phyloP scores from a whole-genome alignment of 2,329 filamentous ascomycete genomes.

The Aspergillus sp. region DNA sequence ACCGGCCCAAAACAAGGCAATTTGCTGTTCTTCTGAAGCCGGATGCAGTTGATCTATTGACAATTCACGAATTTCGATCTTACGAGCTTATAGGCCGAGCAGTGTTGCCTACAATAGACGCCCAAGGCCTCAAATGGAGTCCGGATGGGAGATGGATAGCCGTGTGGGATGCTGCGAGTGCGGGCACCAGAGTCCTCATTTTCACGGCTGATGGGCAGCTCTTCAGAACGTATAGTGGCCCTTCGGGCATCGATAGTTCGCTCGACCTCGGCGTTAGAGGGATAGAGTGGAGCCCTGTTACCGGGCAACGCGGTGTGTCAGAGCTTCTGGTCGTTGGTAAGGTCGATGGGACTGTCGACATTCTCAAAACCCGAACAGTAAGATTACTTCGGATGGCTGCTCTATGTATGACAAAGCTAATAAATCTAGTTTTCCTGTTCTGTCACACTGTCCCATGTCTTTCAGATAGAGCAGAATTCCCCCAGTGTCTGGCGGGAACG shows the following conservation, averaged over 20 bases:
- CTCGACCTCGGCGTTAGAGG: conserved; percentile 53
- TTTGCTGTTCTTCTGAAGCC: conserved; percentile 44
- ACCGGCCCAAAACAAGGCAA: conserved; percentile 42
- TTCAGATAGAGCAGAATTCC: conserved; percentile 32
- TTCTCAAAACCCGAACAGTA: conserved; percentile 49
- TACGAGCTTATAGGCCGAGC: conserved; percentile 38
- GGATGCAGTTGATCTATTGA: conserved; percentile 40
- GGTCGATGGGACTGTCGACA: conserved; percentile 52
- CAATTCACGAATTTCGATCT: conserved; percentile 39
- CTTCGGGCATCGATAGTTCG: conserved; percentile 36
- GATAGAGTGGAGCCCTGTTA: conserved; percentile 55
- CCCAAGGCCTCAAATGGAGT: conserved; percentile 61
- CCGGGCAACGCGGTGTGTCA: conserved; percentile 25
- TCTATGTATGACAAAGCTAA: conserved; percentile 7
- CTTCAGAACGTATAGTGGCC: conserved; percentile 55
- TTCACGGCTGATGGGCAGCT: conserved; percentile 62
- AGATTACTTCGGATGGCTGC: conserved; percentile 4
- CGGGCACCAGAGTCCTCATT: conserved; percentile 54
- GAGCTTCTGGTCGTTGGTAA: conserved; percentile 53
- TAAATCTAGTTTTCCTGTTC: conserved; percentile 35
- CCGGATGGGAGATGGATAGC: conserved; percentile 61
- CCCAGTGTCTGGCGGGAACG: conserved; percentile 40
- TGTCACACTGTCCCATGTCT: conserved; percentile 37
- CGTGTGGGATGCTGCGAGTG: conserved; percentile 57
- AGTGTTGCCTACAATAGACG: conserved; percentile 55